Conservation (phyloP, 352 stramenopile genomes). For the Halophytophthora batemanensis region DNA sequence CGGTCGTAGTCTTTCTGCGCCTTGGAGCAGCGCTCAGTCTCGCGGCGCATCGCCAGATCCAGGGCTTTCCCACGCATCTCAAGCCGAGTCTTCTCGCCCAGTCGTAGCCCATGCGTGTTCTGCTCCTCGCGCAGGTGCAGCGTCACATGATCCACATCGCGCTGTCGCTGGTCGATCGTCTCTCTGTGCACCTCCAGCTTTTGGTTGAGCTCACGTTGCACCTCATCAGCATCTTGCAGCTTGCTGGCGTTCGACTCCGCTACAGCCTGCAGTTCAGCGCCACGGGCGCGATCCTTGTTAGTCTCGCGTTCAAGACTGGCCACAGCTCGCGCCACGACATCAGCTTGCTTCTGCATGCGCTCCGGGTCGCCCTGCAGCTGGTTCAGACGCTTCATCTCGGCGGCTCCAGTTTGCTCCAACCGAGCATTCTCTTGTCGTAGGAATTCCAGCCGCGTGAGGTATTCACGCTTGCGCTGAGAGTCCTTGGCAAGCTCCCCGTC, state of each 20-base stretch:
- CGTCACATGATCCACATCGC: constrained; percentile 88
- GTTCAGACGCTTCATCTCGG: constrained; percentile 56
- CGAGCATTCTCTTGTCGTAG: constrained; percentile 59
- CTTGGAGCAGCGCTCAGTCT: constrained; percentile 61
- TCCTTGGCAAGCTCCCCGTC: constrained; percentile 76
- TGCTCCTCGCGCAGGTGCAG: constrained; percentile 85
- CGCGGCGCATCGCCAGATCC: constrained; percentile 45
- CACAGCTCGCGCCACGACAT: constrained; percentile 82
- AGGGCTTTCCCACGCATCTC: constrained; percentile 61
- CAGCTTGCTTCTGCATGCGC: constrained; percentile 80
- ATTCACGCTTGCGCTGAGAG: constrained; percentile 56
- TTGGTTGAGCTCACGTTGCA: constrained; percentile 74
- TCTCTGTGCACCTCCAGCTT: constrained; percentile 89
- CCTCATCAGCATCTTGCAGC: constrained; percentile 70
- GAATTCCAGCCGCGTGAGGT: constrained; percentile 55
- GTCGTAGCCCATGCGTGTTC: constrained; percentile 69
- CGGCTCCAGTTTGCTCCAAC: constrained; percentile 41
- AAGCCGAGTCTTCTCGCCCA: constrained; percentile 68
- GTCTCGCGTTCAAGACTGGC: constrained; percentile 67
- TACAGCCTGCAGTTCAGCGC: constrained; percentile 34
- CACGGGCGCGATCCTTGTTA: constrained; percentile 36
- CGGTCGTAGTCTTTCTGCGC: constrained; percentile 80
- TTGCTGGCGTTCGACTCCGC: constrained; percentile 47
- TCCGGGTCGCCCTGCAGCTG: constrained; percentile 77
- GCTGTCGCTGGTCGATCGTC: constrained; percentile 89